A percentile compares a stretch with the other conserved stretches of the same genome.
phyloP scores from a whole-genome alignment of 2,329 filamentous ascomycete genomes.

The Colletotrichum falcatum region DNA sequence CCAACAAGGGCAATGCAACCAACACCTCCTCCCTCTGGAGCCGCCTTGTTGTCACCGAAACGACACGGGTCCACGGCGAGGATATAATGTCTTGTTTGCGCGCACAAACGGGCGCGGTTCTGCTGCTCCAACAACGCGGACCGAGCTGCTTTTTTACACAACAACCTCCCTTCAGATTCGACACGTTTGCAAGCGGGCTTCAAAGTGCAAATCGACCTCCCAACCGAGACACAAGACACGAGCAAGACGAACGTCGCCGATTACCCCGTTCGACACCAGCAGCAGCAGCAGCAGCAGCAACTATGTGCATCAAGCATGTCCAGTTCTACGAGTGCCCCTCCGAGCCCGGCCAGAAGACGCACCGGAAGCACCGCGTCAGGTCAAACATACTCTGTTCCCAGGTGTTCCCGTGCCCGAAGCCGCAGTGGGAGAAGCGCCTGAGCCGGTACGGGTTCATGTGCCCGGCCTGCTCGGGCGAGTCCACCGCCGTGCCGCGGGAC shows the following conservation, averaged over 20 bases:
- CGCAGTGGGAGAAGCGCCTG: constrained; percentile 31
- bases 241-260: background rate
- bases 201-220: background rate
- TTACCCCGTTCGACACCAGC: background rate
- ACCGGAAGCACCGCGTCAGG: constrained; percentile 19
- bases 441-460: constrained; percentile 34
- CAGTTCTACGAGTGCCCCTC: constrained; percentile 34
- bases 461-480: constrained; percentile 37
- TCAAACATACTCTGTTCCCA: constrained; percentile 38
- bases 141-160: too few species aligned
- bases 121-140: background rate
- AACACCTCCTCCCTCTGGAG: too few species aligned
- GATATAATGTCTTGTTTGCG: background rate
- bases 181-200: background rate
- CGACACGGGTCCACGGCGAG: background rate
- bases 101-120: background rate
- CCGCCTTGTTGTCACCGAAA: background rate
- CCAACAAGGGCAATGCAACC: too few species aligned
- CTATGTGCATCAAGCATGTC: constrained; percentile 32
- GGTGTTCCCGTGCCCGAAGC: constrained; percentile 24
- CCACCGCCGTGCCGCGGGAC: constrained; percentile 27
- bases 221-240: background rate
- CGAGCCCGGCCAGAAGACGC: background rate
- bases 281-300: background rate
- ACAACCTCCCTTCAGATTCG: background rate